Conservation (phyloP, 306 rosid genomes). For the Trifolium pratense region DNA sequence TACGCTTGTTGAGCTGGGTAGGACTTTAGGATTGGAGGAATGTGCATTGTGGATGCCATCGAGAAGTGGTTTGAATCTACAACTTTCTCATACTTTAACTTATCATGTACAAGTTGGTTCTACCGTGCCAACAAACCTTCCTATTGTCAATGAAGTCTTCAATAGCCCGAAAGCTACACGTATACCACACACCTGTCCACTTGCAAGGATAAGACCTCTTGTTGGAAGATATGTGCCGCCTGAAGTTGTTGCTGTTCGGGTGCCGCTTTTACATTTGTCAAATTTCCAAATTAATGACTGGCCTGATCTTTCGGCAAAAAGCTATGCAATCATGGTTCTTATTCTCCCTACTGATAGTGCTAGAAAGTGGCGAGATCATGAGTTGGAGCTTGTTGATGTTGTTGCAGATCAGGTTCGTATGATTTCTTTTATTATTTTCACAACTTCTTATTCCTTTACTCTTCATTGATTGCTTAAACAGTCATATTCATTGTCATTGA, state of each 20-base stretch:
- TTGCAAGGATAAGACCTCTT: conserved; percentile 75
- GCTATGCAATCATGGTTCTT: conserved; percentile 93
- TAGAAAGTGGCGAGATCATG: conserved; percentile 92
- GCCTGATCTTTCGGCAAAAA: conserved; percentile 76
- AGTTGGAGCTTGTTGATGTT: conserved; percentile 86
- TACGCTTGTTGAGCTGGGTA: conserved; percentile 90
- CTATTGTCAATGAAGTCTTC: conserved; percentile 79
- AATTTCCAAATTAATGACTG: conserved; percentile 83
- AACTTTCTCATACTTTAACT: conserved; percentile 78
- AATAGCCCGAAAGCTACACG: conserved; percentile 66
- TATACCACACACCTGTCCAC: conserved; percentile 72
- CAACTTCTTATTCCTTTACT: background rate
- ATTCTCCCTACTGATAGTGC: conserved; percentile 82
- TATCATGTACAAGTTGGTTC: conserved; percentile 75
- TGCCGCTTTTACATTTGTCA: conserved; percentile 81
- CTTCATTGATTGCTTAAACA: conserved; percentile 20
- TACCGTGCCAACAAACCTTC: conserved; percentile 65
- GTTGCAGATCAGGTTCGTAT: conserved; percentile 89
- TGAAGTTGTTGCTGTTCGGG: conserved; percentile 90
- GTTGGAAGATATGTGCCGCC: conserved; percentile 76
- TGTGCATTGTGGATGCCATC: conserved; percentile 98
- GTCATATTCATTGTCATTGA: conserved; percentile 20
- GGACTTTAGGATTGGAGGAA: conserved; percentile 83
- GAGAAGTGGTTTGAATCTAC: conserved; percentile 67
- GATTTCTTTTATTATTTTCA: conserved; percentile 31